A percentile compares a stretch with the other conserved stretches of the same genome.
These are phyloP conservation scores for Lactifluus pinguis DNA, from an alignment of 768 basidiomycete species.

Conservation along the genomic window DNA sequence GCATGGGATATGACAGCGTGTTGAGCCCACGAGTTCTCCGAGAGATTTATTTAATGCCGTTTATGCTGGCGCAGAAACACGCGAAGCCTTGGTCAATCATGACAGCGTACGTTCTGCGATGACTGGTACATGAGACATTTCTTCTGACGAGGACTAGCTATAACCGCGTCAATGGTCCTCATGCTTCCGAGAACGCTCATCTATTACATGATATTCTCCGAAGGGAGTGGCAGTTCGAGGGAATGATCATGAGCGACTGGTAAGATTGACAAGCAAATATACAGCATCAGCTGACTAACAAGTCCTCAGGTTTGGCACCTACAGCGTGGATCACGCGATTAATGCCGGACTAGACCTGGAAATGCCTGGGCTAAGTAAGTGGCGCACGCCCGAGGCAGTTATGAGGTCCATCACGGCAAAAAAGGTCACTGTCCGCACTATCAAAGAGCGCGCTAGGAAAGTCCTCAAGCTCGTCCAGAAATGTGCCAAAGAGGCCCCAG, in stretches of 20 bases:
- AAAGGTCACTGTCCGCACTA: constrained; percentile 54
- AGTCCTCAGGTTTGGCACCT: constrained; percentile 50
- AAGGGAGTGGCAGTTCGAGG: constrained; percentile 68
- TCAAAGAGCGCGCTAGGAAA: constrained; percentile 40
- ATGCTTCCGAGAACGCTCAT: constrained; percentile 54
- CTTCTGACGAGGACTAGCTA: constrained; percentile 31
- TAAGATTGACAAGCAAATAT: constrained; percentile 22
- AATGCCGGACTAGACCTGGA: constrained; percentile 7
- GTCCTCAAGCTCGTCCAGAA: constrained; percentile 65
- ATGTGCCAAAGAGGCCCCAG: constrained; percentile 43
- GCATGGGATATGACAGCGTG: constrained; percentile 49
- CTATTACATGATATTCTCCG: constrained; percentile 38
- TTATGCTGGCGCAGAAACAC: constrained; percentile 46
- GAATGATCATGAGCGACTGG: constrained; percentile 80
- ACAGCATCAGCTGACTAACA: background rate
- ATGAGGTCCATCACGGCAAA: constrained; percentile 47
- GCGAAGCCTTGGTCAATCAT: constrained; percentile 47
- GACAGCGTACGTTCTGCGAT: constrained; percentile 44
- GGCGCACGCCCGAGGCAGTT: constrained; percentile 62
- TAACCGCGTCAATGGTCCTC: constrained; percentile 70
- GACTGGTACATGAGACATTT: background rate
- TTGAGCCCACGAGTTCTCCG: constrained; percentile 43
- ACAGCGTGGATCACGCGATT: constrained; percentile 36
- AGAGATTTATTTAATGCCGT: constrained; percentile 56
- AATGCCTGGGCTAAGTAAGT: constrained; percentile 71